These are phyloP conservation scores for Talaromyces verruculosus DNA, from an alignment of 2,329 filamentous ascomycete species.

Conservation along the genomic window DNA sequence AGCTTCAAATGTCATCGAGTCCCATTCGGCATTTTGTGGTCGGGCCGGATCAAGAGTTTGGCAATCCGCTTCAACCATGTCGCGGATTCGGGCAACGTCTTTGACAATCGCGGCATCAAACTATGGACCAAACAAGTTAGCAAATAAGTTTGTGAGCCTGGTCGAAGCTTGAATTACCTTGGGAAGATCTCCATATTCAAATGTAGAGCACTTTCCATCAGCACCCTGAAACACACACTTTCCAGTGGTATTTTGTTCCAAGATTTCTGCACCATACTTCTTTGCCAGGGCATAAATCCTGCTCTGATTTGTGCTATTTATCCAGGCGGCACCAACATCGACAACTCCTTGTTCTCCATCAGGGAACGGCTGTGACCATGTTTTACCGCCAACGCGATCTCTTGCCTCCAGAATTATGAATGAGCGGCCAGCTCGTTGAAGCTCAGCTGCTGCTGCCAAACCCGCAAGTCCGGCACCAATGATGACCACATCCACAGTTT, in stretches of 20 bases:
- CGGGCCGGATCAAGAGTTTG: not conserved
- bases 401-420: slow-evolving; percentile 43
- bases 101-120: not conserved
- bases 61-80: not conserved
- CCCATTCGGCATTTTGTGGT: not conserved
- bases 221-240: slow-evolving; percentile 32
- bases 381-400: slow-evolving; percentile 48
- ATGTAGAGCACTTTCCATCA: slow-evolving; percentile 24
- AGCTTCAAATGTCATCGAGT: slow-evolving; percentile 1
- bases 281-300: slow-evolving; percentile 32
- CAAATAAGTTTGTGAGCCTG: not conserved
- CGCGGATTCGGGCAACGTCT: slow-evolving; percentile 2
- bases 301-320: slow-evolving; percentile 37
- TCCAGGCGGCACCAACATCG: slow-evolving; percentile 41
- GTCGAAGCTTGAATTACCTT: slow-evolving; percentile 3
- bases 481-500: slow-evolving; percentile 23
- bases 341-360: slow-evolving; percentile 27
- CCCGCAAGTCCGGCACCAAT: slow-evolving; percentile 44
- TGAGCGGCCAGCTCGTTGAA: slow-evolving; percentile 35
- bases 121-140: not conserved
- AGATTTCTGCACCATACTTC: slow-evolving; percentile 31
- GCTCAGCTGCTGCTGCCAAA: slow-evolving; percentile 36
- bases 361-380: slow-evolving; percentile 30
- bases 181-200: slow-evolving; percentile 23
- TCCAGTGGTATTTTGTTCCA: slow-evolving; percentile 34